Base-by-base conservation (phyloP, 192 early-diverging fungal genomes). In the Coemansia sp. region DNA sequence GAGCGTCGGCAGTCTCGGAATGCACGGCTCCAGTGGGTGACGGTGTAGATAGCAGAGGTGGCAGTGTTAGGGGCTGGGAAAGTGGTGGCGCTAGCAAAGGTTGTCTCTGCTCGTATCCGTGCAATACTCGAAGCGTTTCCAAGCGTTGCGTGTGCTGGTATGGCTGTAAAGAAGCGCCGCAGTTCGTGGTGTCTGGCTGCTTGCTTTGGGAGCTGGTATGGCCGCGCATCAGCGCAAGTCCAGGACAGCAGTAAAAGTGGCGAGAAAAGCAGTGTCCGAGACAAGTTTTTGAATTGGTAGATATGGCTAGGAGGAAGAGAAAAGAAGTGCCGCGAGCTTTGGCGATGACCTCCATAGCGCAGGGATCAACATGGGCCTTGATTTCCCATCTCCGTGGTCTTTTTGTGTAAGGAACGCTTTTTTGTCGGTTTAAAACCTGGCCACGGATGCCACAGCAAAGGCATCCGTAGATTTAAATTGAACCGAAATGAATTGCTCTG, bases 401-500 rank as follows among this genome's bases (percentile, higher is more conserved):
- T 13, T 38, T 10, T 38, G 37, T 38, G 37, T 13, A 38, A 38
- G 6, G 37, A 10, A 10, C 9, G 37, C n/a, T 38, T 38, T 10
- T 38, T 3, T 52, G 52, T 53, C 13, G 26, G 26, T 53, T 11
- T 26, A 53, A 31, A 12, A 14, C 6, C 28, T 53, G 52, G 13
- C 52, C 52, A 31, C 25, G 26, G 0, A 26, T 26, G 26, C 52
- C 52, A 53, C 16, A 16, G 52, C 14, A 53, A 53, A 14, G 52
- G 28, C 26, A 11, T 6, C 12, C 3, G 26, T 16, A 53, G 23
- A 31, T 53, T n/a, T 14, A 26, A 52, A 10, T 28, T 13, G 52
- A n/a, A 16, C 52, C 52, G 16, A 26, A 26, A 9, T 33, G 7
- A 12, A 53, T 74, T 35, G 20, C 16, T 74, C 65, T 74, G 45